phyloP scores from a whole-genome alignment of 2,329 filamentous ascomycete genomes.

The Zelopaecilomyces penicillatus region DNA sequence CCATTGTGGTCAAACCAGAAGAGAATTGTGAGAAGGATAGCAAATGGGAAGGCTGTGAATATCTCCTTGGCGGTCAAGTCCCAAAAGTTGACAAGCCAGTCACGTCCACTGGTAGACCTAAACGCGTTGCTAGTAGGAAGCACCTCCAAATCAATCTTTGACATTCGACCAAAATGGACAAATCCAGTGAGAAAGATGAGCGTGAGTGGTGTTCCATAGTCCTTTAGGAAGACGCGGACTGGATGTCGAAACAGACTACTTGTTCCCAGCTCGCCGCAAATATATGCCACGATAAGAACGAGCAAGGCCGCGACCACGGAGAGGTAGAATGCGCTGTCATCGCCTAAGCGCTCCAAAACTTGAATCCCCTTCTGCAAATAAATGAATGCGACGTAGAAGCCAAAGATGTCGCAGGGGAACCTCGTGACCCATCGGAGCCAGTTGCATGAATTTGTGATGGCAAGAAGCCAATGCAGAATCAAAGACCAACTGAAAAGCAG shows the following conservation, averaged over 20 bases:
- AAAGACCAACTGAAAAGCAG: conserved; percentile 59
- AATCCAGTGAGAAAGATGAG: conserved; percentile 87
- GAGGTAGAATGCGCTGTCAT: conserved; percentile 62
- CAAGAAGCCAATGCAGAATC: conserved; percentile 76
- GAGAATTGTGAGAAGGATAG: conserved; percentile 69
- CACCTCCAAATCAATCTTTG: conserved; percentile 56
- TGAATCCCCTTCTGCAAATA: conserved; percentile 89
- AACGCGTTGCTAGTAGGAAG: conserved; percentile 73
- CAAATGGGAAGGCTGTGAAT: conserved; percentile 83
- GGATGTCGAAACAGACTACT: conserved; percentile 67
- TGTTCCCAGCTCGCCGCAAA: conserved; percentile 62
- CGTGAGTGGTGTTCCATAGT: conserved; percentile 78
- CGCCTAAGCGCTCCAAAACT: conserved; percentile 68
- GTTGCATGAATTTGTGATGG: conserved; percentile 80
- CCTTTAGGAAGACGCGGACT: conserved; percentile 74
- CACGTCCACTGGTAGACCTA: conserved; percentile 62
- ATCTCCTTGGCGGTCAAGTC: conserved; percentile 63
- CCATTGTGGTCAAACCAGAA: conserved; percentile 90
- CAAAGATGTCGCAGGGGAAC: conserved; percentile 90
- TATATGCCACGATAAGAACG: conserved; percentile 68
- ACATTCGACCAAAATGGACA: conserved; percentile 78
- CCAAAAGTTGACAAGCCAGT: conserved; percentile 79
- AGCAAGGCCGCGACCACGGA: conserved; percentile 69
- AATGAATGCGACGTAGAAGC: conserved; percentile 87
- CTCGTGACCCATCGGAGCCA: conserved; percentile 81